phyloP scores from a whole-genome alignment of 2,329 filamentous ascomycete genomes.

The Fusarium sp. region DNA sequence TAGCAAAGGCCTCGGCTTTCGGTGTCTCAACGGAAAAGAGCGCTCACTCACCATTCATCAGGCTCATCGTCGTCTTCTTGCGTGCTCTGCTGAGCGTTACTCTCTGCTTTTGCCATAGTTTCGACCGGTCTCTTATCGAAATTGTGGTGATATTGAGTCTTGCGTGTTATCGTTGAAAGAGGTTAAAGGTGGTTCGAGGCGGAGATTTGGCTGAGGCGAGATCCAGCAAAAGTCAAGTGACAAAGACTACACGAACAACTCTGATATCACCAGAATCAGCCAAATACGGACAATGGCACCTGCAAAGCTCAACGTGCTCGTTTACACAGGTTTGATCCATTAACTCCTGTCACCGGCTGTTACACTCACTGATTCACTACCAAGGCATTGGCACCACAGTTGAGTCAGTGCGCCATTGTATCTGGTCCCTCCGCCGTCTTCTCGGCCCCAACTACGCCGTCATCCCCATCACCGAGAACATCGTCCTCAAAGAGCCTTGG shows the following conservation, averaged over 20 bases:
- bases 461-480: slow-evolving; percentile 80
- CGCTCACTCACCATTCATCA: slow-evolving; percentile 82
- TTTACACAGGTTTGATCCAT: slow-evolving; percentile 80
- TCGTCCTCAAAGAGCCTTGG: slow-evolving; percentile 93
- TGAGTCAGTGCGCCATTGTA: slow-evolving; percentile 88
- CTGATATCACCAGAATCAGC: neutral
- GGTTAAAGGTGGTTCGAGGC: slow-evolving; percentile 37
- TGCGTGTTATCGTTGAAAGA: slow-evolving; percentile 10
- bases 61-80: slow-evolving; percentile 74
- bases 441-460: slow-evolving; percentile 93
- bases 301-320: slow-evolving; percentile 86
- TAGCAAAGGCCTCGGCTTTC: slow-evolving; percentile 40
- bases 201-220: slow-evolving; percentile 35
- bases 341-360: neutral
- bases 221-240: slow-evolving; percentile 39
- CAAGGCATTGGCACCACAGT: slow-evolving; percentile 84
- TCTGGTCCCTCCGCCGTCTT: slow-evolving; percentile 85
- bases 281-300: slow-evolving; percentile 62
- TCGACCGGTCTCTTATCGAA: slow-evolving; percentile 37
- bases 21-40: neutral
- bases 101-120: slow-evolving; percentile 63
- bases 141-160: neutral
- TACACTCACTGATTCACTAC: slow-evolving; percentile 3
- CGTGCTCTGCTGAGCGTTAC: slow-evolving; percentile 48
- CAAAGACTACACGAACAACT: neutral